Evolutionary conservation across 1,284 basidiomycete genomes (phyloP), one percentile per base, ranked within the genome.

Genomic region (Pterula multifida): DNA sequence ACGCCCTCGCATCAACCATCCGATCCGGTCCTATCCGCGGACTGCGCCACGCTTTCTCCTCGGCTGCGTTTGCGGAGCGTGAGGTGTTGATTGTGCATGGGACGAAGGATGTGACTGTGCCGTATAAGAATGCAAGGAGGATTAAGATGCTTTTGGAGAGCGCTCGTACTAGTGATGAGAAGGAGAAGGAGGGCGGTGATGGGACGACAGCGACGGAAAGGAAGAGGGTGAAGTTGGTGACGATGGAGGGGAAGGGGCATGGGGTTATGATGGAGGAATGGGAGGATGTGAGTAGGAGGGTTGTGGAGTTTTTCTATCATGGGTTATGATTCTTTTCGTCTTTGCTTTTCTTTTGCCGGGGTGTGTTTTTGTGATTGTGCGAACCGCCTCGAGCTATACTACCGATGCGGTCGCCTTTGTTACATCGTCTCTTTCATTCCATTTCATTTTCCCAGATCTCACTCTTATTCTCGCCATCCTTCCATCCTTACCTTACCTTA

Each of bases 1-100:
- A 74, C 17, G 85, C 85, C 0, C 63, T 89, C 12, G 83, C 83
- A 0, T 85, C 83, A 4, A 85, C 80, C 1, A 66, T 89, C 11
- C 73, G 83, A n/a, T 73, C 82, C 44, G 84, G 85, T 1, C 85
- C 84, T 9, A 65, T 86, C 23, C 73, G 79, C 32, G 81, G 81
- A 3, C 71, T 77, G 53, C 65, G 59, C 22, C 58, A 69, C 1
- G 68, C 78, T 3, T 85, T 81, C 57, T 60, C 68, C 19, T 67
- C 70, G 1, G 64, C 75, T 3, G 75, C 71, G 1, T 73, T 73
- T 55, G 63, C 64, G 2, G 64, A 64, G n/a, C 68, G 71, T 36
- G 61, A 70, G 17, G 72, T 85, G 13, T 65, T 86, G 24, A 61
- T 84, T 19, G 69, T 87, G 26, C 84, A 85, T 66, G 85, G 85